Conservation (phyloP, 139 green algal species). For the Yamagishiella unicocca region DNA sequence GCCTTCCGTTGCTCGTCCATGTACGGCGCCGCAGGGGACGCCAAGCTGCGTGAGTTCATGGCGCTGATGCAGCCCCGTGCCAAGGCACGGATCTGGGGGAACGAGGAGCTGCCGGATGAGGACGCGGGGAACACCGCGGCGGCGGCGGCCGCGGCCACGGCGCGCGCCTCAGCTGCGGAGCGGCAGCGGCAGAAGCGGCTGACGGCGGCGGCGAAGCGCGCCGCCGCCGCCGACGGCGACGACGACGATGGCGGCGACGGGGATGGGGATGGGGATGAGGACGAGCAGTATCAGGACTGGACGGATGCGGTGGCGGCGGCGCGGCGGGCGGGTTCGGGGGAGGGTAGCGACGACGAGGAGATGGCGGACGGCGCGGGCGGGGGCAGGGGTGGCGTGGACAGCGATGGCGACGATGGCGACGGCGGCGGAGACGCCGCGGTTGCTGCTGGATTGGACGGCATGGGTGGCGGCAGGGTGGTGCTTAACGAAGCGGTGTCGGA, state of each 20-base stretch:
- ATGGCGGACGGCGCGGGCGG: slow-evolving; percentile 31
- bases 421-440: neutral
- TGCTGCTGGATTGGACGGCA: too few relatives aligned
- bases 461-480: slow-evolving; percentile 36
- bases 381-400: neutral
- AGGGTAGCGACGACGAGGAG: slow-evolving; percentile 42
- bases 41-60: slow-evolving; percentile 93
- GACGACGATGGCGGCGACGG: neutral
- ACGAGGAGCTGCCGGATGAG: slow-evolving; percentile 78
- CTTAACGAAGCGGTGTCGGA: slow-evolving; percentile 80
- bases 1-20: neutral
- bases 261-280: slow-evolving; percentile 27
- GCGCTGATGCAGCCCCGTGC: slow-evolving; percentile 87
- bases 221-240: neutral
- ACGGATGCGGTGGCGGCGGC: neutral
- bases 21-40: slow-evolving; percentile 80
- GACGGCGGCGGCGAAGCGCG: neutral
- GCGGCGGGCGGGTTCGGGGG: neutral
- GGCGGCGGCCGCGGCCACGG: slow-evolving; percentile 23
- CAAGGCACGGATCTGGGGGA: slow-evolving; percentile 87
- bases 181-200: neutral
- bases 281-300: slow-evolving; percentile 56
- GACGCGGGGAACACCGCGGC: neutral
- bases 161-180: neutral
- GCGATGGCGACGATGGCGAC: slow-evolving; percentile 25